These are phyloP conservation scores for Flammula alnicola DNA, from an alignment of 1,284 basidiomycete genomes.

Conservation along the genomic window DNA sequence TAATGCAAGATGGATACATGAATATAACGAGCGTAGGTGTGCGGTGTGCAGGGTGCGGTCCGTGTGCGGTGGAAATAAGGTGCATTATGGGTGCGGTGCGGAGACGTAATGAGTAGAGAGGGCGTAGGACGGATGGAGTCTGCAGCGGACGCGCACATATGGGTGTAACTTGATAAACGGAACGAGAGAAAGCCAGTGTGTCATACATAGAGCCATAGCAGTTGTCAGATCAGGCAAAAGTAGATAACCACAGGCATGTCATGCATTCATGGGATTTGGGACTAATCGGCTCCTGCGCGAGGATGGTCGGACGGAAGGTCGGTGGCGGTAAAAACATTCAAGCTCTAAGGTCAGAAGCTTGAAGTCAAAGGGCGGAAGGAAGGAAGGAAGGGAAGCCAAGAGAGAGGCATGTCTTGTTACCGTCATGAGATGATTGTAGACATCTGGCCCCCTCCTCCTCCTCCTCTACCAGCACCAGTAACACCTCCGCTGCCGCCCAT, in stretches of 20 bases:
- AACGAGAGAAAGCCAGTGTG: not conserved
- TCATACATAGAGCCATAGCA: slow-evolving; percentile 2
- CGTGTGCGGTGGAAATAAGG: not conserved
- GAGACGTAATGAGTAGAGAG: not conserved
- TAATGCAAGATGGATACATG: not conserved
- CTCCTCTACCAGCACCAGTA: too few relatives aligned
- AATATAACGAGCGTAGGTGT: slow-evolving; percentile 9
- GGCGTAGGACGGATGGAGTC: too few relatives aligned
- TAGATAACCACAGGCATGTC: not conserved
- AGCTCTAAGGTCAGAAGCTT: not conserved
- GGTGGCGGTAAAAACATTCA: slow-evolving; percentile 6
- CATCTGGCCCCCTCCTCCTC: not conserved
- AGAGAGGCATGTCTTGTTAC: not conserved
- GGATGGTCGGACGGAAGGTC: not conserved
- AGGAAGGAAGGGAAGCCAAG: not conserved
- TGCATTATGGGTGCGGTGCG: not conserved
- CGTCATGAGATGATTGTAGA: slow-evolving; percentile 7
- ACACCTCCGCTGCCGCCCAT: too few relatives aligned
- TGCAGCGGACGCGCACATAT: not conserved
- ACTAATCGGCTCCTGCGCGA: not conserved
- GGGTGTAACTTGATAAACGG: not conserved
- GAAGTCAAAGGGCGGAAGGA: not conserved
- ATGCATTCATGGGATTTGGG: not conserved
- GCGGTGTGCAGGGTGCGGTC: slow-evolving; percentile 3
- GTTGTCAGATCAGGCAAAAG: slow-evolving; percentile 1